Evolutionary conservation across 2,329 filamentous ascomycete genomes (phyloP).

Genomic region (Calonectria naviculata): DNA sequence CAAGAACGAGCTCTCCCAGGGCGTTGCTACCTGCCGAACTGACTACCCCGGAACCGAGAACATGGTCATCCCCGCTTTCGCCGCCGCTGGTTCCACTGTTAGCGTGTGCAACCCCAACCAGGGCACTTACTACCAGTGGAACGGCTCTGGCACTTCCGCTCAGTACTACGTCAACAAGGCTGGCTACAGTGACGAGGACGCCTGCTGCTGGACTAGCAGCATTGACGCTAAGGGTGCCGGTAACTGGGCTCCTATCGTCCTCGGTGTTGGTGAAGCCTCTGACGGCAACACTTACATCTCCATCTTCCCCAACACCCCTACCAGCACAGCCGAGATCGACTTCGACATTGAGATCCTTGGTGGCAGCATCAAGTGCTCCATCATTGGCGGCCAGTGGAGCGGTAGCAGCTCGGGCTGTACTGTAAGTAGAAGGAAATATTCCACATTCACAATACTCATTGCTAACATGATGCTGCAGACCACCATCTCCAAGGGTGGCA

Average conservation of each 20-base stretch:
- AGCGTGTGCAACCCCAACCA: conserved; percentile 82
- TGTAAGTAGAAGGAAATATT: conserved; percentile 64
- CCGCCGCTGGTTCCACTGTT: conserved; percentile 67
- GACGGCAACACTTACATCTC: conserved; percentile 80
- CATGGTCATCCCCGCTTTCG: conserved; percentile 83
- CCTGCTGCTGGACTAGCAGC: conserved; percentile 78
- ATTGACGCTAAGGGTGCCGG: conserved; percentile 66
- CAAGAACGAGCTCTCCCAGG: conserved; percentile 75
- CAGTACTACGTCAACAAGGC: conserved; percentile 97
- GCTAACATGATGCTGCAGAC: conserved; percentile 51
- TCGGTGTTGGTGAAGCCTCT: conserved; percentile 79
- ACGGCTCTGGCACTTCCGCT: conserved; percentile 80
- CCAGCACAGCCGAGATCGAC: conserved; percentile 74
- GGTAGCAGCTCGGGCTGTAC: conserved; percentile 78
- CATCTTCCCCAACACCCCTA: conserved; percentile 86
- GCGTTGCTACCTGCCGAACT: conserved; percentile 87
- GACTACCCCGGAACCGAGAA: conserved; percentile 94
- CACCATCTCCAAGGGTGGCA: conserved; percentile 52
- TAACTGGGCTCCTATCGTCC: conserved; percentile 89
- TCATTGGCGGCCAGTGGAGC: conserved; percentile 71
- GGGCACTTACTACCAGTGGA: conserved; percentile 80
- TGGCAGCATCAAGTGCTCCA: conserved; percentile 70
- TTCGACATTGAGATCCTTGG: conserved; percentile 84
- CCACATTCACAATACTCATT: background rate
- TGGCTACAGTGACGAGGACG: conserved; percentile 73